Base-by-base conservation (phyloP, 129 eudicot genomes). In the Flaveria bidentis region DNA sequence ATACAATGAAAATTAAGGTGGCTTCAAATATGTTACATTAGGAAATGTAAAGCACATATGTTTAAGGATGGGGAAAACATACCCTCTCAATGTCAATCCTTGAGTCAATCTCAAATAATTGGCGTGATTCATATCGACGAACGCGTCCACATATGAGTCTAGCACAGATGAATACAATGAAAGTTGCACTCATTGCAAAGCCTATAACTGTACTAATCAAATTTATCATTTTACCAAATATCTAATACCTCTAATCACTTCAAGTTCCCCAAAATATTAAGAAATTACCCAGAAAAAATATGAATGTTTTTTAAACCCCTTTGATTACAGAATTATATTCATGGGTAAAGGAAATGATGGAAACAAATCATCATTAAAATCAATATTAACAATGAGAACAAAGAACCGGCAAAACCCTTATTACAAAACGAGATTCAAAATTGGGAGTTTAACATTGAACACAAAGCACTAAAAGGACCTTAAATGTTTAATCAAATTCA, bases 161-260 rank as follows among this genome's bases (percentile, higher is more conserved):
- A 33, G 98, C 92, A 84, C 98, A 93, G 16, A 93, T 86, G 61
- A 93, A 93, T 49, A 90, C 88, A 74, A 93, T 93, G 82, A 93
- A 93, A 73, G 95, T 88, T 73, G 98, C 94, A 83, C 98, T 90
- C 98, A 93, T 90, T 46, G 96, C 98, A 79, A 93, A 90, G 28
- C 98, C 98, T 63, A 93, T 88, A 66, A 90, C 84, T 18, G 98
- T 93, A 16, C 97, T 90, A 3, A 93, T 77, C 75, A 88, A 86
- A 85, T 93, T 88, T 89, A 90, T 90, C 15, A 76, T 84, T 75
- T 75, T 82, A 39, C 91, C 90, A 63, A 87, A 85, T 92, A 88
- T 92, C 61, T 82, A 56, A 81, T 73, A 57, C 17, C 17, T 23
- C 28, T 52, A 65, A 67, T 74, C 55, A 66, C 79, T 73, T 66